A percentile compares a stretch with the other conserved stretches of the same genome.
These are phyloP conservation scores for Phialemoniopsis sp. DNA, from an alignment of 2,329 filamentous ascomycete genomes.

Conservation along the genomic window DNA sequence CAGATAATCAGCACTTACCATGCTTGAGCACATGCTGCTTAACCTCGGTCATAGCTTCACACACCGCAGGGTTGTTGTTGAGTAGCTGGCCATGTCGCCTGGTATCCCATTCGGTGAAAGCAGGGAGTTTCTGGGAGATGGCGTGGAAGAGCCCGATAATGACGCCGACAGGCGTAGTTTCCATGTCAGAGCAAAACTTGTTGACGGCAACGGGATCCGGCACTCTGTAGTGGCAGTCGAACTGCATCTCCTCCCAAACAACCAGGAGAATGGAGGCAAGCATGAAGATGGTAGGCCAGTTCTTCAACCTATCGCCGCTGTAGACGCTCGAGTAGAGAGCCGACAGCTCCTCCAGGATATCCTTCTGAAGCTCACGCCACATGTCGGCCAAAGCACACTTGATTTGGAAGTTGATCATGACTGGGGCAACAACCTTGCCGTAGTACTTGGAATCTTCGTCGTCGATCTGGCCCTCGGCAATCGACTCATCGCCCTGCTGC, in stretches of 20 bases:
- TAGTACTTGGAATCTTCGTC: slow-evolving; percentile 82
- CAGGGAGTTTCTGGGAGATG: slow-evolving; percentile 92
- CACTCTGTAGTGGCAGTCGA: slow-evolving; percentile 93
- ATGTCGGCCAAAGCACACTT: slow-evolving; percentile 96
- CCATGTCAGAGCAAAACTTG: slow-evolving; percentile 97
- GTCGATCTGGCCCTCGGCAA: slow-evolving; percentile 77
- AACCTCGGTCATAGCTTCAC: slow-evolving; percentile 95
- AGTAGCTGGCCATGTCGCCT: slow-evolving; percentile 85
- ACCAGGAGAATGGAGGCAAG: slow-evolving; percentile 87
- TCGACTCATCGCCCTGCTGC: slow-evolving; percentile 76
- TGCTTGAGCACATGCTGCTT: slow-evolving; percentile 88
- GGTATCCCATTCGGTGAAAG: slow-evolving; percentile 92
- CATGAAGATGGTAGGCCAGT: slow-evolving; percentile 99
- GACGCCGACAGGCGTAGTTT: slow-evolving; percentile 90
- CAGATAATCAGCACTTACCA: slow-evolving; percentile 55
- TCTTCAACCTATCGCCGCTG: slow-evolving; percentile 94
- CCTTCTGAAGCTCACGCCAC: slow-evolving; percentile 97
- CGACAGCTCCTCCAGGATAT: slow-evolving; percentile 91
- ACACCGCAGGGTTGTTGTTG: slow-evolving; percentile 87
- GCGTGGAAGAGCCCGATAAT: slow-evolving; percentile 96
- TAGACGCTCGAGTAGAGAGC: slow-evolving; percentile 95
- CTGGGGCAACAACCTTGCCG: slow-evolving; percentile 86
- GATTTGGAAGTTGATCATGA: slow-evolving; percentile 99
- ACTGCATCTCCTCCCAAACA: slow-evolving; percentile 98
- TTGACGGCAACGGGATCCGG: slow-evolving; percentile 79